A percentile compares a stretch with the other conserved stretches of the same genome.
These are phyloP conservation scores for Olyra latifolia DNA, from an alignment of 176 grass and related monocot genomes.

Conservation along the genomic window DNA sequence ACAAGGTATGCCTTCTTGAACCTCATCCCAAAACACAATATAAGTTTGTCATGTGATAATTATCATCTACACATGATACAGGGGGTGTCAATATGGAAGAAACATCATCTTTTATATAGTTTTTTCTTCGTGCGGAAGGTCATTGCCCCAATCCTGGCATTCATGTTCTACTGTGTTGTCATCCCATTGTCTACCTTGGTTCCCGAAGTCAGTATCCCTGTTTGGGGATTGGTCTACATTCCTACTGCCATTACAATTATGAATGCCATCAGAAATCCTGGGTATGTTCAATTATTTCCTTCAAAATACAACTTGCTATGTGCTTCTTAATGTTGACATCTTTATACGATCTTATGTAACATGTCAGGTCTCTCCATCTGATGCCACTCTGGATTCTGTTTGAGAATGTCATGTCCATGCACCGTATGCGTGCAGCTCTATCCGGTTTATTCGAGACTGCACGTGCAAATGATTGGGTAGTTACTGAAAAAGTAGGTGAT, in stretches of 20 bases:
- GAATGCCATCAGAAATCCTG: slow-evolving; percentile 78
- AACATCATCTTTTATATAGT: slow-evolving; percentile 77
- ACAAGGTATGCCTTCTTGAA: slow-evolving; percentile 52
- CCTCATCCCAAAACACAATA: background rate
- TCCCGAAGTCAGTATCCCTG: slow-evolving; percentile 70
- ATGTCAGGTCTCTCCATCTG: slow-evolving; percentile 74
- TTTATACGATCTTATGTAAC: slow-evolving; percentile 17
- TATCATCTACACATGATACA: slow-evolving; percentile 30
- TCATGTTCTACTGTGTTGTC: slow-evolving; percentile 70
- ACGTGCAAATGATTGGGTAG: slow-evolving; percentile 78
- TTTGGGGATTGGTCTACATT: slow-evolving; percentile 80
- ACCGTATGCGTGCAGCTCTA: slow-evolving; percentile 80
- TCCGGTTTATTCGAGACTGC: slow-evolving; percentile 67
- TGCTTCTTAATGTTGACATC: background rate
- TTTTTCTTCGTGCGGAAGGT: slow-evolving; percentile 90
- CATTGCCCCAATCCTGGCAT: slow-evolving; percentile 63
- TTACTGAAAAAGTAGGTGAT: slow-evolving; percentile 85
- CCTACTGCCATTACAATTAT: slow-evolving; percentile 71
- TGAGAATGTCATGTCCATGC: slow-evolving; percentile 97
- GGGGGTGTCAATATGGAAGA: slow-evolving; percentile 81
- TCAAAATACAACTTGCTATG: background rate
- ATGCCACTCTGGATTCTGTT: slow-evolving; percentile 99
- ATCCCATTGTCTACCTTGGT: slow-evolving; percentile 69
- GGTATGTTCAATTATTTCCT: slow-evolving; percentile 38
- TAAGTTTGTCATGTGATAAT: slow-evolving; percentile 18